phyloP scores from a whole-genome alignment of 2,329 filamentous ascomycete species.

The Botrytis hyacinthi region DNA sequence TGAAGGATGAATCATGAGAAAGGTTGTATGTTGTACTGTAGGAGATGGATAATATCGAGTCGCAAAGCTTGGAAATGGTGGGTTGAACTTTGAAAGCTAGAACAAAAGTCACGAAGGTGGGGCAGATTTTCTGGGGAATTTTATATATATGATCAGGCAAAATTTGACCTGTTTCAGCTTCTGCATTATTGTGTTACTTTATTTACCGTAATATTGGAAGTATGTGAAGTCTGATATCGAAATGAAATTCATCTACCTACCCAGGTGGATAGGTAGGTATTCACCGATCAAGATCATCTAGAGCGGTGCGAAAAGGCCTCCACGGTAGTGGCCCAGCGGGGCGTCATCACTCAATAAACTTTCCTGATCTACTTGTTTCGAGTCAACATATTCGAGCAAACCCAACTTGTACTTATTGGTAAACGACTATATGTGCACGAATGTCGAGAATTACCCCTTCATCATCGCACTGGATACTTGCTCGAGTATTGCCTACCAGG shows the following conservation, averaged over 20 bases:
- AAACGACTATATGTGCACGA: background rate
- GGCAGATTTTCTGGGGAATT: constrained; percentile 19
- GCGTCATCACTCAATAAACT: background rate
- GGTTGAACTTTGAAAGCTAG: constrained; percentile 17
- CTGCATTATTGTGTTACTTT: background rate
- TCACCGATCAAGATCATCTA: background rate
- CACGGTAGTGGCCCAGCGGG: background rate
- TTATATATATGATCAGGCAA: background rate
- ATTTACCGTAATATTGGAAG: constrained; percentile 1
- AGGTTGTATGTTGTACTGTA: background rate
- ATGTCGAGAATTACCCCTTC: background rate
- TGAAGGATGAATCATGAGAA: constrained; percentile 1
- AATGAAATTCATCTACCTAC: background rate
- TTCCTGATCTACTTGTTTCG: background rate
- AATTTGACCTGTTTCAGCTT: background rate
- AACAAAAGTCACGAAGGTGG: constrained; percentile 19
- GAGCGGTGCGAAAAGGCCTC: background rate
- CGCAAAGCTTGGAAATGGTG: constrained; percentile 15
- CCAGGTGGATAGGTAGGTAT: background rate
- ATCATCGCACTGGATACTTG: background rate
- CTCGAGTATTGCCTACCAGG: background rate
- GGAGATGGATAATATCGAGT: background rate
- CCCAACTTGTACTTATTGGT: background rate
- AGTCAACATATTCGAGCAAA: background rate
- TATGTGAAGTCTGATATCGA: background rate